Evolutionary conservation across 345 rosid species (phyloP), one percentile per base, ranked within the genome.

Genomic region (Salix purpurea): DNA sequence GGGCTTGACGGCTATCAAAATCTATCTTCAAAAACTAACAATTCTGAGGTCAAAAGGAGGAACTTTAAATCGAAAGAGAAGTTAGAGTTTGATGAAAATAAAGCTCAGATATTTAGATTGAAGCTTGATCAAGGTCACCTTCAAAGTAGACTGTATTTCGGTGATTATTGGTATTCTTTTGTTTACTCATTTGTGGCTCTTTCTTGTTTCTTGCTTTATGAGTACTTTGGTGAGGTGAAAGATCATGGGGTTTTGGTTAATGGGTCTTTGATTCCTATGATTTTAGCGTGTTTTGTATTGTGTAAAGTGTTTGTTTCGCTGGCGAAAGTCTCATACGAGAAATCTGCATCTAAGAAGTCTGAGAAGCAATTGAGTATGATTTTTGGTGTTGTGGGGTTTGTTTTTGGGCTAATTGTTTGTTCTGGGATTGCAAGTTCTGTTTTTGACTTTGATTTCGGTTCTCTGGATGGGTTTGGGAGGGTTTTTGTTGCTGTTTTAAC

Each of bases 31-130:
- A 80, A 82, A 36, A 40, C 91, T 68, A 83, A 65, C 54, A 13
- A 46, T 46, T 15, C 78, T 8, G 94, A 86, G 52, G 75, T 83
- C 56, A 82, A 83, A 74, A 89, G 78, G 83, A 87, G 90, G 77
- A 81, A 69, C 4, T 19, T 15, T 61, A 85, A 90, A 85, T 85
- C 97, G 76, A 94, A 89, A 71, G 97, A 90, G 10, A 90, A 89
- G 81, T 85, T 87, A 67, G 95, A 94, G 76, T 94, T 94, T 83
- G 98, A 91, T 81, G 98, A 94, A 70, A 86, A 74, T 87, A 90
- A 90, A 74, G 98, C 98, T 34, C 98, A 92, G 96, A 94, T 92
- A 92, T 94, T 95, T 76, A 81, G 97, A 48, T 80, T 95, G 52
- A 95, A 88, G 77, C 97, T 95, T 73, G 99, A 95, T 52, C 87